Percentiles rank a stretch among this genome's conserved stretches.
Evolutionary conservation across 257 asterid genomes (phyloP).

Genomic region (Ilex aquifolium): DNA sequence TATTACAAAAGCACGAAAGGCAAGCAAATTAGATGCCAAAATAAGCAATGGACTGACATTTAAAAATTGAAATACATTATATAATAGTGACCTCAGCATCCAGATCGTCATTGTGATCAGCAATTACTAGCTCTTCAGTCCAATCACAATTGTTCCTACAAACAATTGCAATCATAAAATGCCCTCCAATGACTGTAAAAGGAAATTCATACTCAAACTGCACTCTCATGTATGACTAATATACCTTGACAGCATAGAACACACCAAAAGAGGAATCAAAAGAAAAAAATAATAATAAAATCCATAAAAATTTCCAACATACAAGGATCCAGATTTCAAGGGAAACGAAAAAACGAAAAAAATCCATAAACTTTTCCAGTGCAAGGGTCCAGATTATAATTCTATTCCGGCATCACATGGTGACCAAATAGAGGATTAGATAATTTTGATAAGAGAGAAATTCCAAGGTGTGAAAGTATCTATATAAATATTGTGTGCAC

Average conservation of each 20-base stretch:
- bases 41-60: constrained; percentile 9
- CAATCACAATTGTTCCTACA: constrained; percentile 32
- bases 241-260: not conserved
- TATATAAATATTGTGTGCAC: too few species aligned
- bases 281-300: too few species aligned
- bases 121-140: constrained; percentile 24
- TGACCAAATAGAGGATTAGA: not conserved
- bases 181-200: not conserved
- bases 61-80: not conserved
- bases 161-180: constrained; percentile 8
- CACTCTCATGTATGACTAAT: not conserved
- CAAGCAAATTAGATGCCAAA: constrained; percentile 13
- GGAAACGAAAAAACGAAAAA: not conserved
- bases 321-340: too few species aligned
- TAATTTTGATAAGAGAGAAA: constrained; percentile 10
- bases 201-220: not conserved
- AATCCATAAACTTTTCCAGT: not conserved
- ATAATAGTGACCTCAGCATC: constrained; percentile 42
- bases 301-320: too few species aligned
- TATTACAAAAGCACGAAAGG: constrained; percentile 7
- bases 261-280: too few species aligned
- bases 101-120: constrained; percentile 20
- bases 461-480: constrained; percentile 5
- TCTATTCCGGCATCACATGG: not conserved
- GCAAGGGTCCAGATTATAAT: too few species aligned